These are phyloP conservation scores for Letharia columbiana DNA, from an alignment of 495 filamentous ascomycete genomes.

Conservation along the genomic window DNA sequence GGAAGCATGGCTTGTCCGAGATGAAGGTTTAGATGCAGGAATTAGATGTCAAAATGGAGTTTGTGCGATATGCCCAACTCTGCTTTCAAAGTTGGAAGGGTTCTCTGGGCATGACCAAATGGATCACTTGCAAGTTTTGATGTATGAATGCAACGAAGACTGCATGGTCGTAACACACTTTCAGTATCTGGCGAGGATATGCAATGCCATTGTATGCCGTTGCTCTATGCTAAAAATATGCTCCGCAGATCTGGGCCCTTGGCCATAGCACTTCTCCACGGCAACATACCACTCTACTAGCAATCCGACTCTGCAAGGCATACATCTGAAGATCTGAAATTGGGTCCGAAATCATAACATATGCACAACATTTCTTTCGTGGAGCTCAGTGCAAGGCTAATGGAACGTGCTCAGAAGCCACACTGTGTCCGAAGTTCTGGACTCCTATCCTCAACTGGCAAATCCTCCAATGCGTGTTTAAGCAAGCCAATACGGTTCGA, in stretches of 20 bases:
- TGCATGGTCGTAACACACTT: background rate
- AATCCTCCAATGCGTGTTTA: background rate
- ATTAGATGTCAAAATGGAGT: background rate
- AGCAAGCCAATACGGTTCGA: background rate
- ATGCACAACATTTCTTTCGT: no score
- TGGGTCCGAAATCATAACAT: background rate
- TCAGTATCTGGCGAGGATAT: background rate
- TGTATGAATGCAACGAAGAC: background rate
- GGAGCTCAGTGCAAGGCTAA: no score
- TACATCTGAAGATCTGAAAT: background rate
- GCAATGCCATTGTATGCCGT: background rate
- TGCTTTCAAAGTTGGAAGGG: background rate
- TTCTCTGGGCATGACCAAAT: no score
- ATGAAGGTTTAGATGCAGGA: slow-evolving; percentile 70
- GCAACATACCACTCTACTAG: background rate
- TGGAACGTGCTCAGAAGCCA: no score
- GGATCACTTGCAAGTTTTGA: background rate
- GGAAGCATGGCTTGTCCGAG: slow-evolving; percentile 89
- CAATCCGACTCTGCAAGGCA: background rate
- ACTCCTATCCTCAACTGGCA: no score
- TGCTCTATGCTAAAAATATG: background rate
- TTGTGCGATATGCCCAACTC: background rate
- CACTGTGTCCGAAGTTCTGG: no score
- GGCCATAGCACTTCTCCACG: background rate
- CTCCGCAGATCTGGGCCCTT: background rate